Base-by-base conservation (phyloP, 441 rosid species). In the Sinapis alba region DNA sequence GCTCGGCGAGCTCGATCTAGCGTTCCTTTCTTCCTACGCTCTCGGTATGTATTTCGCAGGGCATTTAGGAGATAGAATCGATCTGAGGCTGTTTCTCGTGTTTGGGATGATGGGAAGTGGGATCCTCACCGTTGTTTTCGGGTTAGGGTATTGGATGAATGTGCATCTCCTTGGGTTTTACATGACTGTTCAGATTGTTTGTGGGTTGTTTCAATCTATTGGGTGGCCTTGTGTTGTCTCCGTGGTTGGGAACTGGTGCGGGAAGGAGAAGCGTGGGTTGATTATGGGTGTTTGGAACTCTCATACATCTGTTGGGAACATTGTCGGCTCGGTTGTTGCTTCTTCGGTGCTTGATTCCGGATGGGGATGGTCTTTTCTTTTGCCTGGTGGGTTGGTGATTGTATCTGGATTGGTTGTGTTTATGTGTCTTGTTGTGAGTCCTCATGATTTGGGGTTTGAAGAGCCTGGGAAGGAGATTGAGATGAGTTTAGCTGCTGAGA, bases 361-460 rank as follows among this genome's bases (percentile, higher is more conserved):
- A n/a, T 95, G 99, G 99, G 99, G 99, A n/a, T 95, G 99, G 99
- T 91, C 99, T 7, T 95, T 95, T 80, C 77, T 82, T 36, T 78
- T 91, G 78, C 97, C 98, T 6, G 98, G 97, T 16, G 5, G 83
- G 75, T 62, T 92, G 78, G 84, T 92, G 62, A 89, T 92, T 51
- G 56, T 87, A 3, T 85, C 85, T 68, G 96, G 89, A 13, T 2
- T 80, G 53, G 71, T 91, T 43, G 96, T 92, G 75, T 91, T 90
- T 67, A 53, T 77, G 43, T 92, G 78, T 82, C 90, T 95, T 66
- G 93, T 82, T 64, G 97, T 85, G 59, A 83, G 84, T 76, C 99
- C 97, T 63, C 84, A 81, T 62, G 90, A 86, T 81, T 71, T 92
- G 79, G 99, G 94, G 64, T 84, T 89, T 70, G 83, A 84, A 75